Base-by-base conservation (phyloP, 2,329 filamentous ascomycete genomes). In the Exophiala aquamarina region DNA sequence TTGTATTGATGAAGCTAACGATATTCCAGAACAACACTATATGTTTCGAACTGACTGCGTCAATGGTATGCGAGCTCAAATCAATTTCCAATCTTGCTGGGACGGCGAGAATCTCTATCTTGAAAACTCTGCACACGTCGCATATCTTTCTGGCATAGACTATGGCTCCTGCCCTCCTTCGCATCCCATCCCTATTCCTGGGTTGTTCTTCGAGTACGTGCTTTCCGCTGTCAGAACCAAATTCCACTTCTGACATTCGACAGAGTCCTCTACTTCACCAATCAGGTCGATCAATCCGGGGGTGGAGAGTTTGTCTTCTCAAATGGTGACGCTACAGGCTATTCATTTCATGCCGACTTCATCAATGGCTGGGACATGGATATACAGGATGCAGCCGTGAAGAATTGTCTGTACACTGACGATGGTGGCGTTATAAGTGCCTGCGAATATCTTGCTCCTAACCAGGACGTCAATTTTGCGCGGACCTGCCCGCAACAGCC, bases 61-160 rank as follows among this genome's bases (percentile, higher is more conserved):
- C 13, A 79, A 94, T 60, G 92, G 92, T 49, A 64, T 95, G 39
- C 85, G 90, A 41, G 74, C 92, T 31, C 89, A 95, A 68, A 70
- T 94, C 50, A 88, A 89, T 78, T 95, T 95, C 70, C 88, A 89
- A 1, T 89, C 85, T 2, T 95, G 89, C 78, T 94, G 89, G 86
- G 87, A 93, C 59, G 87, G 88, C 41, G 77, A 81, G 58, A 76
- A 84, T 52, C 55, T 70, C 7, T 76, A 79, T 56, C 70, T 74
- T 1, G 21, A 58, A 0, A 72, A 83, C 59, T 76, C 82, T 66
- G 75, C 72, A 20, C 81, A 96, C 63, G 79, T 95, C 52, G 86
- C 84, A 3, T 95, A 91, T 66, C 87, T 89, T 1, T 78, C 81
- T 57, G 73, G 85, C 9, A 86, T 94, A 60, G 88, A 88, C 70